phyloP scores from a whole-genome alignment of 495 filamentous ascomycete genomes.

The Penicillium parvum region DNA sequence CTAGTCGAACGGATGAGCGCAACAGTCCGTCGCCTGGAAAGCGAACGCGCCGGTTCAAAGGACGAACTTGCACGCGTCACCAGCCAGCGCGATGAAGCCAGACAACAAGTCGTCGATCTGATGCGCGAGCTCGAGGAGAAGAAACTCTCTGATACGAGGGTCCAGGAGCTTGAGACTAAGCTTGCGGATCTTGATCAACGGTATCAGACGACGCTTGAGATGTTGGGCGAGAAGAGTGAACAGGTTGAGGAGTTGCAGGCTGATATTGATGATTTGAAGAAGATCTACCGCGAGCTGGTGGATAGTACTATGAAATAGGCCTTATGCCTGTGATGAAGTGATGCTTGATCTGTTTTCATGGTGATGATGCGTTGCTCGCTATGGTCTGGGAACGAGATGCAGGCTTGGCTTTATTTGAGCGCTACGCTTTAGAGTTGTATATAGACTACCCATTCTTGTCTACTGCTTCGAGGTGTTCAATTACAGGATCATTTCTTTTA shows the following conservation, averaged over 20 bases:
- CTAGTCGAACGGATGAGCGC: constrained; percentile 96
- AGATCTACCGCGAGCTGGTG: constrained; percentile 89
- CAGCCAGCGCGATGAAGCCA: constrained; percentile 80
- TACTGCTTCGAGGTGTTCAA: too few species aligned
- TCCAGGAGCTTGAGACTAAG: constrained; percentile 62
- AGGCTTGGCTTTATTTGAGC: too few species aligned
- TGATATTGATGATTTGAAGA: constrained; percentile 89
- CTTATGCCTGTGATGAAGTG: too few species aligned
- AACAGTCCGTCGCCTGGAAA: constrained; percentile 83
- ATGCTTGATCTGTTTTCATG: too few species aligned
- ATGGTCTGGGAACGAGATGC: neutral
- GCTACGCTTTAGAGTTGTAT: too few species aligned
- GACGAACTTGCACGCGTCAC: constrained; percentile 80
- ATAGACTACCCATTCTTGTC: too few species aligned
- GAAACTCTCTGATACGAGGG: constrained; percentile 52
- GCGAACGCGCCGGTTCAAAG: constrained; percentile 77
- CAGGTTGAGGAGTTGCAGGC: constrained; percentile 81
- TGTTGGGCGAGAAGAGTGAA: constrained; percentile 97
- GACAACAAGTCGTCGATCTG: constrained; percentile 81
- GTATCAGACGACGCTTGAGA: constrained; percentile 87
- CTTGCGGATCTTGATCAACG: constrained; percentile 55
- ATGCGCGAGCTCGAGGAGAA: constrained; percentile 81
- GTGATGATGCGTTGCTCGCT: too few species aligned
- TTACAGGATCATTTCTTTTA: too few species aligned
- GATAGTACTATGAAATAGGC: constrained; percentile 73